These are phyloP conservation scores for Apocynum venetum DNA, from an alignment of 257 asterid genomes.

Conservation along the genomic window DNA sequence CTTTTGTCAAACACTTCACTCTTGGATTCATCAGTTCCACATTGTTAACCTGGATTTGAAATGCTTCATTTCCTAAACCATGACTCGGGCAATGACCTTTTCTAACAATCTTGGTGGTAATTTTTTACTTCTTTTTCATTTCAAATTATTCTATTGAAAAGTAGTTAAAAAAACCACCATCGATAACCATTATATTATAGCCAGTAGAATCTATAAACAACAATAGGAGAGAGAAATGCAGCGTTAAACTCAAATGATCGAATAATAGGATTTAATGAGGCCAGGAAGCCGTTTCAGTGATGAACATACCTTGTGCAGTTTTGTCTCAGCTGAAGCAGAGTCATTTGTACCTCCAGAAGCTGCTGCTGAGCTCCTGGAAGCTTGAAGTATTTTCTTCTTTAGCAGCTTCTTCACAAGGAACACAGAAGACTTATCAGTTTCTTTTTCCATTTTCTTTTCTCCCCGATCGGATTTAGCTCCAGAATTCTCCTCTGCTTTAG, in stretches of 20 bases:
- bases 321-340: slow-evolving; percentile 58
- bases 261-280: too few species aligned
- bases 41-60: neutral
- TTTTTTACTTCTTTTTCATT: neutral
- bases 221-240: too few species aligned
- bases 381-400: slow-evolving; percentile 42
- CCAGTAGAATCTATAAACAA: too few species aligned
- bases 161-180: neutral
- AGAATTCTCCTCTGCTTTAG: slow-evolving; percentile 58
- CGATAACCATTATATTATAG: too few species aligned
- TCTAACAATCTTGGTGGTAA: neutral
- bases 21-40: too few species aligned
- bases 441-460: slow-evolving; percentile 58
- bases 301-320: slow-evolving; percentile 54
- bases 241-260: too few species aligned
- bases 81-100: too few species aligned
- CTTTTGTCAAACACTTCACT: neutral
- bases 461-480: slow-evolving; percentile 43
- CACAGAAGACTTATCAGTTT: slow-evolving; percentile 58
- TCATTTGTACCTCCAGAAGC: slow-evolving; percentile 42
- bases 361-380: slow-evolving; percentile 36
- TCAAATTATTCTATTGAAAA: neutral
- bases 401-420: slow-evolving; percentile 69
- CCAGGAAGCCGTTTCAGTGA: neutral
- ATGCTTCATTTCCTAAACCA: neutral